phyloP scores from a whole-genome alignment of 2,329 filamentous ascomycete species.

The Penicillium sp. region DNA sequence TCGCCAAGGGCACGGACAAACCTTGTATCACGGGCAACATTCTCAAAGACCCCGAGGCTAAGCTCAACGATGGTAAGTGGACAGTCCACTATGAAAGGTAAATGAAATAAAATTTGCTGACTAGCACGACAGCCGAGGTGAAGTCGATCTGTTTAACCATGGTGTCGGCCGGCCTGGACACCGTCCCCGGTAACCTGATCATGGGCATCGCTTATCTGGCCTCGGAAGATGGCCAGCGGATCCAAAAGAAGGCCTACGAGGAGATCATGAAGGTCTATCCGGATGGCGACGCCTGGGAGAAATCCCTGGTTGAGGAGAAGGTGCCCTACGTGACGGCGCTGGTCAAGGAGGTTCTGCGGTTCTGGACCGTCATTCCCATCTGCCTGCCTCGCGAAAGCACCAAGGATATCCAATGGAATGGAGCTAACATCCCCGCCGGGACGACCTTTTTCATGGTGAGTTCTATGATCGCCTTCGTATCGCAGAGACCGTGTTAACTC shows the following conservation, averaged over 20 bases:
- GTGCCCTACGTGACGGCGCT: conserved; percentile 74
- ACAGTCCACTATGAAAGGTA: conserved; percentile 13
- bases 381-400: conserved; percentile 71
- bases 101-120: conserved; percentile 30
- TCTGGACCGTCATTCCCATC: conserved; percentile 77
- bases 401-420: conserved; percentile 69
- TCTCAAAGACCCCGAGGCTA: conserved; percentile 66
- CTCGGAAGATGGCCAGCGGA: conserved; percentile 63
- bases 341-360: conserved; percentile 75
- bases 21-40: conserved; percentile 70
- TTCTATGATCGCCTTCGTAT: neutral
- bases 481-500: neutral
- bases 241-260: conserved; percentile 67
- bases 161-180: conserved; percentile 78
- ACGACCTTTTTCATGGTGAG: conserved; percentile 75
- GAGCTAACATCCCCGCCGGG: conserved; percentile 66
- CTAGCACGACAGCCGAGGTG: conserved; percentile 60
- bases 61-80: conserved; percentile 64
- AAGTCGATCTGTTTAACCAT: conserved; percentile 80
- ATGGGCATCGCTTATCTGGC: conserved; percentile 76
- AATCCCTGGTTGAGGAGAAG: conserved; percentile 70
- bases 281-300: conserved; percentile 71
- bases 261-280: conserved; percentile 72
- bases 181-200: conserved; percentile 74
- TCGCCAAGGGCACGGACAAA: conserved; percentile 62